Conservation (phyloP, 2,329 filamentous ascomycete genomes). For the Phaeosphaeria sp. region DNA sequence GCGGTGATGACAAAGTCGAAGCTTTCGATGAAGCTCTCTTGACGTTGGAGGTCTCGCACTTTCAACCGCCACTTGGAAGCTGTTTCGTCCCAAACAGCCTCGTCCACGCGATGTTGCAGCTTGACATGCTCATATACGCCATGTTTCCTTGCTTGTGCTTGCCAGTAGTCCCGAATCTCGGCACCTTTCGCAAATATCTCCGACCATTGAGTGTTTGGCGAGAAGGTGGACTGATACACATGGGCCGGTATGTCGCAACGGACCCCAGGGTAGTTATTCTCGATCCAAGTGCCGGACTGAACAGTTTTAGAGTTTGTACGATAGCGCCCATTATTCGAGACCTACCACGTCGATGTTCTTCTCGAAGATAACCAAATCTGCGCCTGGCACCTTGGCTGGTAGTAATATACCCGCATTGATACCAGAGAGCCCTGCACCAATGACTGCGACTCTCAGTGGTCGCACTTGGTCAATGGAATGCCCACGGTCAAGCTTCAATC, state of each 20-base stretch:
- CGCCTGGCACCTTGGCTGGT: constrained; percentile 71
- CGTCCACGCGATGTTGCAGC: constrained; percentile 47
- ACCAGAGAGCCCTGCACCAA: constrained; percentile 70
- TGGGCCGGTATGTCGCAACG: constrained; percentile 43
- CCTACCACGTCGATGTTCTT: constrained; percentile 52
- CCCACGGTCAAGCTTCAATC: constrained; percentile 31
- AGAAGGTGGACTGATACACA: constrained; percentile 53
- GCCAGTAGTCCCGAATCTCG: constrained; percentile 54
- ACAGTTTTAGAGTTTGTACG: background rate
- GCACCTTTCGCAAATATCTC: constrained; percentile 49
- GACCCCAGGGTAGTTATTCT: constrained; percentile 45
- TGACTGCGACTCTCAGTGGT: constrained; percentile 61
- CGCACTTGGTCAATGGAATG: constrained; percentile 41
- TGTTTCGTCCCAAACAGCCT: constrained; percentile 49
- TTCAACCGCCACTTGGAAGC: constrained; percentile 65
- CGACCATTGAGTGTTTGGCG: constrained; percentile 54
- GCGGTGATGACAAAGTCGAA: constrained; percentile 50
- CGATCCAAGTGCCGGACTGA: constrained; percentile 46
- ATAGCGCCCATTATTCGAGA: background rate
- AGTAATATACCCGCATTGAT: constrained; percentile 70
- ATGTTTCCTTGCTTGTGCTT: constrained; percentile 48
- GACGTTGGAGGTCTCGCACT: constrained; percentile 59
- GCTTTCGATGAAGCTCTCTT: constrained; percentile 24
- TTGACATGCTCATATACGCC: constrained; percentile 49
- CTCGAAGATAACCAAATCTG: constrained; percentile 63